Conservation (phyloP, 1,139 yeast species). For the Diutina pseudorugosa region DNA sequence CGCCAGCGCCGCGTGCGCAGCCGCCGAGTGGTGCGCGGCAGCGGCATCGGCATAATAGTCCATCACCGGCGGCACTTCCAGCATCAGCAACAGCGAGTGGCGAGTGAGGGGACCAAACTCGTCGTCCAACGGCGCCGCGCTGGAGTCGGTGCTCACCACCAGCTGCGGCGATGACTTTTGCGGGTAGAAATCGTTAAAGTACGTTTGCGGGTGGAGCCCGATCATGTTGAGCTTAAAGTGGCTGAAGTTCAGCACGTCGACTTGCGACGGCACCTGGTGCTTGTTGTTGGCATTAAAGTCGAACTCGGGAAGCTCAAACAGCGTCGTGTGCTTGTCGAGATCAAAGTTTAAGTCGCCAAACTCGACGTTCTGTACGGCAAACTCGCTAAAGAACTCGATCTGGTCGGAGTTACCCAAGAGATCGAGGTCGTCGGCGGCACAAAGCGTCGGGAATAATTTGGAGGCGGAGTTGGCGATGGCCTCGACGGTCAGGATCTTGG, state of each 20-base stretch:
- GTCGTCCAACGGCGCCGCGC: not conserved
- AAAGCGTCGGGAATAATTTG: not conserved
- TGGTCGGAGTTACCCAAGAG: not conserved
- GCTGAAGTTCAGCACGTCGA: not conserved
- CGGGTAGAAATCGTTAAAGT: conserved; percentile 2
- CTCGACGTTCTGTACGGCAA: conserved; percentile 1
- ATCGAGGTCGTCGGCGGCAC: conserved; percentile 3
- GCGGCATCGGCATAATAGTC: not conserved
- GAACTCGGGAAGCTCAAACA: not conserved
- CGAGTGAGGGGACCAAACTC: not conserved
- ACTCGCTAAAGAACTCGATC: not conserved
- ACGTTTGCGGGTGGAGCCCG: not conserved
- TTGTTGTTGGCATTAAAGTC: not conserved
- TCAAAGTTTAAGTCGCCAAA: conserved; percentile 1
- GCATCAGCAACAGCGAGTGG: not conserved
- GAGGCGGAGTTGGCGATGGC: not conserved
- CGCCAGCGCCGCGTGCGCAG: too few species aligned
- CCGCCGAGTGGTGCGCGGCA: too few species aligned
- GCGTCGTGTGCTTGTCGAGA: not conserved
- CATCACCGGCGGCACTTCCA: not conserved
- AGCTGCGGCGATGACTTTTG: not conserved
- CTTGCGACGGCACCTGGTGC: not conserved
- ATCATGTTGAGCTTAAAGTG: conserved; percentile 4
- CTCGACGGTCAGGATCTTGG: not conserved
- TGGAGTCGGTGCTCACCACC: not conserved